A percentile compares a stretch with the other conserved stretches of the same genome.
phyloP scores from a whole-genome alignment of 768 basidiomycete species.

The Pleurotus pulmonarius region DNA sequence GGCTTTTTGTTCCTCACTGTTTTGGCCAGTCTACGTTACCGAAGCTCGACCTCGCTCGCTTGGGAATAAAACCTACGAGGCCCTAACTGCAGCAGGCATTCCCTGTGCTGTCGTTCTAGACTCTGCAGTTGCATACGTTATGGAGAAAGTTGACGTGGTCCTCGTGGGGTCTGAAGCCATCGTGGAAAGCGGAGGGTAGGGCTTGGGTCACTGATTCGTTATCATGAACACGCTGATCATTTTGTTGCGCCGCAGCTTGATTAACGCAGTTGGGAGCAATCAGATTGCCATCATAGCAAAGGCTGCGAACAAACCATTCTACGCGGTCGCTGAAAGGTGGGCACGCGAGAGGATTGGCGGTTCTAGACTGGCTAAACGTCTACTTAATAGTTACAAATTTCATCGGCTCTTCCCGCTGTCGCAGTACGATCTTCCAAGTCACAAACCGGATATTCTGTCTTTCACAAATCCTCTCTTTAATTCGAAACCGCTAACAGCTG shows the following conservation, averaged over 20 bases:
- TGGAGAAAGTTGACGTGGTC: conserved; percentile 94
- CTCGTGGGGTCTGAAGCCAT: conserved; percentile 98
- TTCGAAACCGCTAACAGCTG: conserved; percentile 1
- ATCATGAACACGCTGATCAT: conserved; percentile 1
- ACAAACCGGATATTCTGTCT: conserved; percentile 71
- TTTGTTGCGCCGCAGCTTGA: conserved; percentile 29
- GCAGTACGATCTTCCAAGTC: conserved; percentile 83
- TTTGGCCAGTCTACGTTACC: conserved; percentile 80
- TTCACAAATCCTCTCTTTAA: conserved; percentile 45
- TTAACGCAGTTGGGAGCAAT: conserved; percentile 92
- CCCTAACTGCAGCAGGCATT: conserved; percentile 84
- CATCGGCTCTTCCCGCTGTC: conserved; percentile 93
- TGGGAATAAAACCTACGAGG: conserved; percentile 88
- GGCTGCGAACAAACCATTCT: conserved; percentile 92
- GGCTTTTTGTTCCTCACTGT: conserved; percentile 12
- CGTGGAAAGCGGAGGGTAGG: conserved; percentile 86
- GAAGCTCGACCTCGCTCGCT: conserved; percentile 89
- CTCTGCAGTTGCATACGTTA: conserved; percentile 94
- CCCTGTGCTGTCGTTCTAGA: conserved; percentile 94
- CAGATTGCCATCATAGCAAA: conserved; percentile 97
- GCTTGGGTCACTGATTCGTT: conserved; percentile 5
- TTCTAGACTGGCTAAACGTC: too few relatives aligned
- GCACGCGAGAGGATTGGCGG: neutral
- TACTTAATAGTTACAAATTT: conserved; percentile 81
- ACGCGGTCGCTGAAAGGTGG: conserved; percentile 89